Conservation (phyloP, 169 alveolate species). For the Plasmodium vinckei region DNA sequence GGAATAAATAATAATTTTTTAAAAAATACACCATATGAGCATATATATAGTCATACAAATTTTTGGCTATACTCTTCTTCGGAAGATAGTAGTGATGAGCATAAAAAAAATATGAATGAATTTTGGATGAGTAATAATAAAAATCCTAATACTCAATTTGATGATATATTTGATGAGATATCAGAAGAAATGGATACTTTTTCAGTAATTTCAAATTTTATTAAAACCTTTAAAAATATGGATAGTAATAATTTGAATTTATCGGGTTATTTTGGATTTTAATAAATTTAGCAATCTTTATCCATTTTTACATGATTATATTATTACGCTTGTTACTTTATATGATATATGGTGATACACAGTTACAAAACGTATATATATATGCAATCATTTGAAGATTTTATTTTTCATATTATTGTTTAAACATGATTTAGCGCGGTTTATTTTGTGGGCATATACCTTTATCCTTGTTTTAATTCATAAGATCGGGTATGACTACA, state of each 20-base stretch:
- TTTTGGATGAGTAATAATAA: conserved; percentile 13
- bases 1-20: conserved; percentile 63
- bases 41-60: conserved; percentile 62
- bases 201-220: conserved; percentile 33
- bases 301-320: too few species aligned
- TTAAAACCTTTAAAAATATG: conserved; percentile 44
- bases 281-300: not conserved
- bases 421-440: too few species aligned
- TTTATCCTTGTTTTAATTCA: too few species aligned
- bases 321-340: too few species aligned
- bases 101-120: conserved; percentile 16
- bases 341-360: too few species aligned
- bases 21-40: conserved; percentile 72
- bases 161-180: conserved; percentile 26
- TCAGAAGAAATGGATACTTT: conserved; percentile 37
- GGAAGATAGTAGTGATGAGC: conserved; percentile 34
- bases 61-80: conserved; percentile 74
- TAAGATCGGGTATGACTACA: too few species aligned
- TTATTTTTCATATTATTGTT: too few species aligned
- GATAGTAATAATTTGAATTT: conserved; percentile 20
- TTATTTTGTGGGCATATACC: too few species aligned
- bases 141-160: conserved; percentile 3
- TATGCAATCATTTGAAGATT: too few species aligned
- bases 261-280: conserved; percentile 64
- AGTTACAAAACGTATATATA: too few species aligned